phyloP scores from a whole-genome alignment of 495 filamentous ascomycete species.

The Penicillium waksmanii region DNA sequence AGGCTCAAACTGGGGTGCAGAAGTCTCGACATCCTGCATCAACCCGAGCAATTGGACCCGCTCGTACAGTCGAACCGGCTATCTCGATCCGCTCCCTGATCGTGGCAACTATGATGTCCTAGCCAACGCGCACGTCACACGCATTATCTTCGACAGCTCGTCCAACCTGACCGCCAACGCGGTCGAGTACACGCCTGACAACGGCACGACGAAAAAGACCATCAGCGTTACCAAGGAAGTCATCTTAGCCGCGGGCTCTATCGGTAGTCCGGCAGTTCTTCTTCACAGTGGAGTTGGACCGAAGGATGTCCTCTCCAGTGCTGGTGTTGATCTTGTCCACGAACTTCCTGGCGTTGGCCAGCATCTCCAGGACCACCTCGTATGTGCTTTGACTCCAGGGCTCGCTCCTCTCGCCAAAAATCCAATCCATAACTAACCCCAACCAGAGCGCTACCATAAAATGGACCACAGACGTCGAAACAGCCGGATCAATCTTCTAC shows the following conservation, averaged over 20 bases:
- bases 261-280: slow-evolving; percentile 61
- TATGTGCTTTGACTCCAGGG: slow-evolving; percentile 21
- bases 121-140: slow-evolving; percentile 48
- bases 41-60: slow-evolving; percentile 40
- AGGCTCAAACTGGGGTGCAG: slow-evolving; percentile 33
- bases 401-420: background rate
- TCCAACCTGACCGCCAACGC: slow-evolving; percentile 33
- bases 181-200: slow-evolving; percentile 37
- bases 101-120: slow-evolving; percentile 47
- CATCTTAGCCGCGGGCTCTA: slow-evolving; percentile 57
- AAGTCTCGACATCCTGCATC: slow-evolving; percentile 38
- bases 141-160: slow-evolving; percentile 40
- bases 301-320: slow-evolving; percentile 35
- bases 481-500: slow-evolving; percentile 35
- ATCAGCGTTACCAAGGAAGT: slow-evolving; percentile 54
- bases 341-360: slow-evolving; percentile 56
- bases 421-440: too few relatives aligned
- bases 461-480: slow-evolving; percentile 30
- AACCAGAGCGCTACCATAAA: slow-evolving; percentile 36
- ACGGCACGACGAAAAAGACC: slow-evolving; percentile 29
- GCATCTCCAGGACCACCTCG: slow-evolving; percentile 53
- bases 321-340: slow-evolving; percentile 43
- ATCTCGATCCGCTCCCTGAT: slow-evolving; percentile 45
- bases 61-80: slow-evolving; percentile 39
- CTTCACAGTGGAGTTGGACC: slow-evolving; percentile 52